These are phyloP conservation scores for Flammula alnicola DNA, from an alignment of 1,284 basidiomycete species.

Conservation along the genomic window DNA sequence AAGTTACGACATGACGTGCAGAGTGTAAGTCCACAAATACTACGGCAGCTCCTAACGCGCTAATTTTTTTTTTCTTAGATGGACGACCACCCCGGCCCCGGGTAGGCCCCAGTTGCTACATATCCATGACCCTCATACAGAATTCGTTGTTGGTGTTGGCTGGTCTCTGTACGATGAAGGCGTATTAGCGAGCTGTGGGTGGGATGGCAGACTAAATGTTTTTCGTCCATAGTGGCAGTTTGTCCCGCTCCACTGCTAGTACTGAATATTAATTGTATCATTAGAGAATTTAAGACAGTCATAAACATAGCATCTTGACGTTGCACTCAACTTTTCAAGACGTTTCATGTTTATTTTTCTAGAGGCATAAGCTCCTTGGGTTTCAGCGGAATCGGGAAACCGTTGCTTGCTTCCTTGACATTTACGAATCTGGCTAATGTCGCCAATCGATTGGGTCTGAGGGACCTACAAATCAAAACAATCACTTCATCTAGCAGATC, in stretches of 20 bases:
- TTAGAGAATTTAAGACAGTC: too few relatives aligned
- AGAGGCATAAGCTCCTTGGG: too few relatives aligned
- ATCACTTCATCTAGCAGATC: constrained; percentile 4
- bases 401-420: too few relatives aligned
- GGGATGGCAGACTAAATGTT: constrained; percentile 87
- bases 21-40: constrained; percentile 66
- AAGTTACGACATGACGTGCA: too few relatives aligned
- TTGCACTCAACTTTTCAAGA: neutral
- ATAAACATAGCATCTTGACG: too few relatives aligned
- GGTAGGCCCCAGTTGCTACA: constrained; percentile 62
- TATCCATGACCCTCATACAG: constrained; percentile 88
- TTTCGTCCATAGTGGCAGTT: constrained; percentile 55
- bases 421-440: neutral
- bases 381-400: too few relatives aligned
- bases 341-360: neutral
- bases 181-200: constrained; percentile 84
- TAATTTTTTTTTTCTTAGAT: constrained; percentile 45
- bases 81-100: constrained; percentile 60
- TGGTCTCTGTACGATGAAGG: constrained; percentile 92
- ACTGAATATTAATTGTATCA: neutral
- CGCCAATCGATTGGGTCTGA: neutral
- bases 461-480: constrained; percentile 19
- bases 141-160: constrained; percentile 91
- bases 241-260: neutral
- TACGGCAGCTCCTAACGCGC: constrained; percentile 5